Evolutionary conservation across 352 stramenopile species (phyloP).

Genomic region (Halophytophthora batemanensis): DNA sequence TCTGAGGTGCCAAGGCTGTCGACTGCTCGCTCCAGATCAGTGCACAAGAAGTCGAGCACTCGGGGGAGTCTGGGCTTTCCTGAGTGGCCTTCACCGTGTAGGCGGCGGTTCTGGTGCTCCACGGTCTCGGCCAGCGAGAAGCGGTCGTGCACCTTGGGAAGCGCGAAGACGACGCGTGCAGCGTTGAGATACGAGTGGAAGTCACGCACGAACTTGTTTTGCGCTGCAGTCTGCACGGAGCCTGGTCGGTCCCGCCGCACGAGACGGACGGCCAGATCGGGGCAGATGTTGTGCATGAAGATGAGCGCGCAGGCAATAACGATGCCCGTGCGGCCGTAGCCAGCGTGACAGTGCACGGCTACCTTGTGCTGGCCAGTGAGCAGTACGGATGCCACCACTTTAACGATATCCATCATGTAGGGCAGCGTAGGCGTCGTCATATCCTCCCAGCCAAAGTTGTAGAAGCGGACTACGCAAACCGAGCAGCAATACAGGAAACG

Average conservation of each 20-base stretch:
- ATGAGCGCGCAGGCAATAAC: constrained; percentile 85
- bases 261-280: constrained; percentile 63
- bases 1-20: constrained; percentile 10
- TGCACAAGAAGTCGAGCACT: constrained; percentile 61
- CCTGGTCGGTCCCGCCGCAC: constrained; percentile 69
- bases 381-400: constrained; percentile 78
- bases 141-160: constrained; percentile 69
- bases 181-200: constrained; percentile 78
- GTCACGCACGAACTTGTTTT: constrained; percentile 67
- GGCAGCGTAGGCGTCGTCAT: constrained; percentile 87
- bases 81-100: constrained; percentile 39
- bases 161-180: constrained; percentile 66
- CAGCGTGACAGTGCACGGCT: constrained; percentile 88
- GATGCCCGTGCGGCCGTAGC: constrained; percentile 84
- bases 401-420: constrained; percentile 88
- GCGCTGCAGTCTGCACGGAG: constrained; percentile 72
- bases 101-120: constrained; percentile 67
- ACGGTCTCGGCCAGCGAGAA: constrained; percentile 62
- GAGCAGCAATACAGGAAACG: not conserved
- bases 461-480: constrained; percentile 68
- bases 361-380: constrained; percentile 63
- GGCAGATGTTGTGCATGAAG: constrained; percentile 78
- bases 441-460: constrained; percentile 91
- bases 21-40: constrained; percentile 35
- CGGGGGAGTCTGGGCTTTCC: constrained; percentile 39